Conservation (phyloP, 805 yeast species). For the Candida coleopterorum region DNA sequence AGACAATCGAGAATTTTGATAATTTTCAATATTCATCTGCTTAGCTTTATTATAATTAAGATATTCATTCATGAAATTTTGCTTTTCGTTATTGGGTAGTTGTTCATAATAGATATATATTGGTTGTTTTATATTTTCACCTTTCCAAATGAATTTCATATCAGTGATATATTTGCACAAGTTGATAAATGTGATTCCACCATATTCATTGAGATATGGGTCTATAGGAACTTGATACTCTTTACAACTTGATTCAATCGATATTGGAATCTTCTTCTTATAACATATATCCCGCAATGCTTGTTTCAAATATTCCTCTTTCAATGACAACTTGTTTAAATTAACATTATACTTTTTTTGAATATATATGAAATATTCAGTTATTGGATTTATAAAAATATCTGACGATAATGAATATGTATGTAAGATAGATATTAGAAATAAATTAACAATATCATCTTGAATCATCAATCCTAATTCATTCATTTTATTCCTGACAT, state of each 20-base stretch:
- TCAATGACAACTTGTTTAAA: background rate
- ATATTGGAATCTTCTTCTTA: slow-evolving; percentile 1
- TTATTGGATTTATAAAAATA: background rate
- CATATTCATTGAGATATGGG: slow-evolving; percentile 13
- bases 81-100: slow-evolving; percentile 9
- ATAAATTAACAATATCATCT: background rate
- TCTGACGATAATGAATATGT: slow-evolving; percentile 1
- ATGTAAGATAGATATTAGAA: slow-evolving; percentile 6
- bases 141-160: slow-evolving; percentile 12
- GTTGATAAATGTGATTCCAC: slow-evolving; percentile 16
- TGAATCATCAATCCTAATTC: no score
- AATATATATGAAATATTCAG: slow-evolving; percentile 1
- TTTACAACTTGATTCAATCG: background rate
- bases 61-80: slow-evolving; percentile 21
- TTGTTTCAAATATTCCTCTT: slow-evolving; percentile 1
- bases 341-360: slow-evolving; percentile 1
- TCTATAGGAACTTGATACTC: slow-evolving; percentile 8
- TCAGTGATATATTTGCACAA: slow-evolving; percentile 21
- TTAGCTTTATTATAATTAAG: slow-evolving; percentile 17
- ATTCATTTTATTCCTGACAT: background rate
- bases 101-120: slow-evolving; percentile 19
- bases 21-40: slow-evolving; percentile 26
- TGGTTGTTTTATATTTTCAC: slow-evolving; percentile 1
- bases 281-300: slow-evolving; percentile 5
- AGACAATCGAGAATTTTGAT: slow-evolving; percentile 7